These are phyloP conservation scores for Leccinellum albellum DNA, from an alignment of 768 basidiomycete species.

Conservation along the genomic window DNA sequence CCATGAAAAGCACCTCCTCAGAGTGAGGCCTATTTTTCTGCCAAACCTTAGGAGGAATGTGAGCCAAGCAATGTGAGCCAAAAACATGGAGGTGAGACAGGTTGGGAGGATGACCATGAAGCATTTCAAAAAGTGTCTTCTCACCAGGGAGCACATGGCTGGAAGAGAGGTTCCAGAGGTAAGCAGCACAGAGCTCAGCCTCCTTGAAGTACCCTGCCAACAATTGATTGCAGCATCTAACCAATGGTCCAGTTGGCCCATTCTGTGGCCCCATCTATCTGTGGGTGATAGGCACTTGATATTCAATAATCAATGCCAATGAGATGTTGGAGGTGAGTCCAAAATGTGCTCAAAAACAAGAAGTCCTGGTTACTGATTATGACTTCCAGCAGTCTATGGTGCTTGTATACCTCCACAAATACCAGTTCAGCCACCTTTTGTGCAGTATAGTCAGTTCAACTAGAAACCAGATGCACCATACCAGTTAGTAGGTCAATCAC, in stretches of 20 bases:
- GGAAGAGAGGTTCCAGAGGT: neutral
- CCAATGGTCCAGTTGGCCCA: no score
- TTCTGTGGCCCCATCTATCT: no score
- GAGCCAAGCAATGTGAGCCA: neutral
- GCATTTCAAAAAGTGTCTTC: neutral
- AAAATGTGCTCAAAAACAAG: constrained; percentile 26
- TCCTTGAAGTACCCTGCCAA: no score
- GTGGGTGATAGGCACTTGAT: no score
- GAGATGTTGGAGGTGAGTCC: constrained; percentile 10
- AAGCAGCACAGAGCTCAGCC: neutral
- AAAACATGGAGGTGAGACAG: neutral
- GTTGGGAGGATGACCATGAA: neutral
- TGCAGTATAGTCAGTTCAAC: constrained; percentile 25
- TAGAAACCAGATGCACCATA: constrained; percentile 25
- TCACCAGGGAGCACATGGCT: neutral
- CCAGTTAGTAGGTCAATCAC: constrained; percentile 16
- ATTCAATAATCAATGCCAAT: no score
- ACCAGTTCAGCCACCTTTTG: constrained; percentile 35
- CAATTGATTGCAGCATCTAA: no score
- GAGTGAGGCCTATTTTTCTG: neutral
- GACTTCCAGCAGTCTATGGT: constrained; percentile 8
- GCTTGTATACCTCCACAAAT: constrained; percentile 33
- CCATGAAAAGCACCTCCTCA: no score
- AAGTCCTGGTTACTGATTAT: constrained; percentile 26
- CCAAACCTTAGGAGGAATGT: neutral